phyloP scores from a whole-genome alignment of 257 asterid species.

The Solanum gracilifrons region DNA sequence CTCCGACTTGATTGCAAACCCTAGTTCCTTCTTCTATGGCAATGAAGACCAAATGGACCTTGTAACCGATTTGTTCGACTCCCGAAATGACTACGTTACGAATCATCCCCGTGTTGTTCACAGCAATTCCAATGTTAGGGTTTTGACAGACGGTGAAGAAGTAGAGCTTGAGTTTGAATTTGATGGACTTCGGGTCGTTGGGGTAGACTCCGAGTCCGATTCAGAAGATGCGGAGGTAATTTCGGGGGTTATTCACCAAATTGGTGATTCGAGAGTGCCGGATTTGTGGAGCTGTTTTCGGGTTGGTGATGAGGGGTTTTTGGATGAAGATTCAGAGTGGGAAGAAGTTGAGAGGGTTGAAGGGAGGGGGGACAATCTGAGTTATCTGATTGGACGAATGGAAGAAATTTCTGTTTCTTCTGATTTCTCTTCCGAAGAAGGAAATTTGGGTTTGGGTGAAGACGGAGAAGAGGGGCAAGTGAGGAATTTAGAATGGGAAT shows the following conservation, averaged over 20 bases:
- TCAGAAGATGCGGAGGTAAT: not conserved
- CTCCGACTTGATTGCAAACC: not conserved
- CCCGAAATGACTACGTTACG: not conserved
- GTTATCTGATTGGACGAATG: not conserved
- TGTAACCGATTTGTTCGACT: not conserved
- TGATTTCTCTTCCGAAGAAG: not conserved
- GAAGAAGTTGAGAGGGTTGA: not conserved
- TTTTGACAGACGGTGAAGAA: not conserved
- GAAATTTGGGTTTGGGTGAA: not conserved
- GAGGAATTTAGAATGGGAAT: conserved; percentile 68
- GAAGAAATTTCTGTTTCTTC: not conserved
- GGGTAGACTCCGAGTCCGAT: not conserved
- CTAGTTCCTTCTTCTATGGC: not conserved
- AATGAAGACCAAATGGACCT: not conserved
- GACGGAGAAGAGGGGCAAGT: conserved; percentile 30
- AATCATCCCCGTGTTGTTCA: not conserved
- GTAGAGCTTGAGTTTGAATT: not conserved
- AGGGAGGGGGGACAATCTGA: not conserved
- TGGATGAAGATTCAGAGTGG: not conserved
- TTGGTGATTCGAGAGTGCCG: not conserved
- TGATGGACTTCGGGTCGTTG: not conserved
- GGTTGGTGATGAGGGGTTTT: not conserved
- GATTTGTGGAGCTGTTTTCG: not conserved
- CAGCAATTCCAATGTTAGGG: not conserved
- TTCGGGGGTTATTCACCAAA: not conserved